Conservation (phyloP, 305 asterid genomes). For the Fraxinus latifolia region DNA sequence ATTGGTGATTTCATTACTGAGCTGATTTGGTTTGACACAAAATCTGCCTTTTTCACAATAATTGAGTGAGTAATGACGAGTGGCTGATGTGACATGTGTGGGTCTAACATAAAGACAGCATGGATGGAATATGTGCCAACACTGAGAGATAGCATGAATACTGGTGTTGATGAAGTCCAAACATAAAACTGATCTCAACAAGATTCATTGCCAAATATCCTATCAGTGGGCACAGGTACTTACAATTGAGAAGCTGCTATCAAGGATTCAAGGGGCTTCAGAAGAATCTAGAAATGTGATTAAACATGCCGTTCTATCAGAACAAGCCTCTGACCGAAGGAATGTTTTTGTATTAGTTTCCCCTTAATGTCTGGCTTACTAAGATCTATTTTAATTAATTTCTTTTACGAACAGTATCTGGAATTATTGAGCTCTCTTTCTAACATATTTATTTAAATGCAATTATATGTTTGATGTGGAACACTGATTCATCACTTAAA, state of each 20-base stretch:
- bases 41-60: slow-evolving; percentile 48
- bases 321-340: not conserved
- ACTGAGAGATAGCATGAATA: slow-evolving; percentile 20
- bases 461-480: not conserved
- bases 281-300: not conserved
- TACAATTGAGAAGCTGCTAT: not conserved
- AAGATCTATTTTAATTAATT: not conserved
- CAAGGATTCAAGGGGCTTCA: not conserved
- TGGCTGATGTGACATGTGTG: slow-evolving; percentile 49
- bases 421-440: not conserved
- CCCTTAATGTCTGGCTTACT: not conserved
- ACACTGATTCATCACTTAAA: not conserved
- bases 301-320: not conserved
- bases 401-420: not conserved
- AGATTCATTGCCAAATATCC: not conserved
- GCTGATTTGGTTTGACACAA: slow-evolving; percentile 44
- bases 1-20: slow-evolving; percentile 22
- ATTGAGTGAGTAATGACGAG: slow-evolving; percentile 35
- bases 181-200: not conserved
- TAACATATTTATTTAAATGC: not conserved
- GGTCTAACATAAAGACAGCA: slow-evolving; percentile 28
- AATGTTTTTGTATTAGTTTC: not conserved
- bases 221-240: not conserved
- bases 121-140: slow-evolving; percentile 26
- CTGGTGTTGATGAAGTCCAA: not conserved